Evolutionary conservation across 176 grass and related monocot genomes (phyloP), one percentile per base, ranked within the genome.

Genomic region (Paspalum notatum): DNA sequence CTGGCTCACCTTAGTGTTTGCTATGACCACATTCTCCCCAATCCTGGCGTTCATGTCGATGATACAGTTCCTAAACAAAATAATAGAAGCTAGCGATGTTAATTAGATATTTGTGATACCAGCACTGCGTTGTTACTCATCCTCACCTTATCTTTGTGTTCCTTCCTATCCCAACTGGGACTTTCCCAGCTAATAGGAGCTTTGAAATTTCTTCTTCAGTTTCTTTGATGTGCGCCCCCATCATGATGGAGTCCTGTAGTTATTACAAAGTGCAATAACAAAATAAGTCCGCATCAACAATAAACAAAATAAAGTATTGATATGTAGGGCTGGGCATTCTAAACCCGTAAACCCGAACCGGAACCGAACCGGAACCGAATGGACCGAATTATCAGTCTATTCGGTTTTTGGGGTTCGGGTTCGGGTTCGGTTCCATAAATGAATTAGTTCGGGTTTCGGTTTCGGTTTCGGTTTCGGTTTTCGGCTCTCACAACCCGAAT

Each of bases 11-110:
- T 93, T 64, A 40, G 74, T 80, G 79, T 93, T 97, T 47, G 54
- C 20, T 13, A 93, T 91, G 0, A 87, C 3, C 51, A 91, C 88
- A 22, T 97, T 78, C 77, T 70, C 89, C 0, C 93, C 90, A 0
- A 97, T 83, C 64, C 90, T 90, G 3, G 93, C 93, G 64, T 97
- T 93, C 83, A 89, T 91, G 73, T 97, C 93, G 7, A 97, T 91
- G 61, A 97, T 97, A 39, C 93, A 97, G 49, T 93, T 89, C 72
- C 93, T 93, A 26, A 42, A 20, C 20, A 46, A 0, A 3, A 24
- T 60, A 25, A 21, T 68, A 12, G 49, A 40, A 67, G 26, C 4
- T 60, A 66, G 3, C 9, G 13, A 14, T 17, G 25, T 16, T 75
- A 56, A 12, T 42, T 42, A 24, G 20, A 9, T 37, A 57, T 37